Percentiles rank a stretch among this genome's conserved stretches.
Conservation (phyloP, 208 protist species). For the Trypanosoma avium region DNA sequence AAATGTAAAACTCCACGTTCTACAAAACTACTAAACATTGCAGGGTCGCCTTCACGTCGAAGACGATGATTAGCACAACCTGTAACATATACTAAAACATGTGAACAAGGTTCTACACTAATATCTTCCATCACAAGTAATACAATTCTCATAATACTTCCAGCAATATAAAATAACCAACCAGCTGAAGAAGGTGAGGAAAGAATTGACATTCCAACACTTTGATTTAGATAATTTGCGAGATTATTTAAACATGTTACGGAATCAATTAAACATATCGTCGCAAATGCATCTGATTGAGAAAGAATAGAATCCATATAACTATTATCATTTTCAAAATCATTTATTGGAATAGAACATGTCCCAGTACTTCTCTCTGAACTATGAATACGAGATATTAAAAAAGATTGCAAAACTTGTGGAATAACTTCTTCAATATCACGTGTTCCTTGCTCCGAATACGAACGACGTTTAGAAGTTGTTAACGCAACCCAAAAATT, state of each 20-base stretch:
- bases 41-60: conserved; percentile 8
- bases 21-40: conserved; percentile 48
- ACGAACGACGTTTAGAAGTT: conserved; percentile 52
- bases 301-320: conserved; percentile 50
- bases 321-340: conserved; percentile 48
- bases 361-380: conserved; percentile 1
- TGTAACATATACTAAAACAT: conserved; percentile 66
- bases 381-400: conserved; percentile 44
- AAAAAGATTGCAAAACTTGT: conserved; percentile 45
- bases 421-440: conserved; percentile 57
- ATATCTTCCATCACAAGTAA: conserved; percentile 46
- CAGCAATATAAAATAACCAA: conserved; percentile 83
- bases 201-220: conserved; percentile 49
- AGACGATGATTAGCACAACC: conserved; percentile 63
- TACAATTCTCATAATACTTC: conserved; percentile 49
- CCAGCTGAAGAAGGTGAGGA: conserved; percentile 54
- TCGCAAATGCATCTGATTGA: conserved; percentile 54
- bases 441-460: conserved; percentile 28
- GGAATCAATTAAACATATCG: conserved; percentile 48
- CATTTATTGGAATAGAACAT: not conserved
- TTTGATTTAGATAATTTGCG: conserved; percentile 47
- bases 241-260: conserved; percentile 45
- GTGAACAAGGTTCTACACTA: conserved; percentile 39
- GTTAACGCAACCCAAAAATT: conserved; percentile 69
- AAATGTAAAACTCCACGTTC: conserved; percentile 76